Conservation (phyloP, 495 filamentous ascomycete species). For the Hypoxylon fuscum region DNA sequence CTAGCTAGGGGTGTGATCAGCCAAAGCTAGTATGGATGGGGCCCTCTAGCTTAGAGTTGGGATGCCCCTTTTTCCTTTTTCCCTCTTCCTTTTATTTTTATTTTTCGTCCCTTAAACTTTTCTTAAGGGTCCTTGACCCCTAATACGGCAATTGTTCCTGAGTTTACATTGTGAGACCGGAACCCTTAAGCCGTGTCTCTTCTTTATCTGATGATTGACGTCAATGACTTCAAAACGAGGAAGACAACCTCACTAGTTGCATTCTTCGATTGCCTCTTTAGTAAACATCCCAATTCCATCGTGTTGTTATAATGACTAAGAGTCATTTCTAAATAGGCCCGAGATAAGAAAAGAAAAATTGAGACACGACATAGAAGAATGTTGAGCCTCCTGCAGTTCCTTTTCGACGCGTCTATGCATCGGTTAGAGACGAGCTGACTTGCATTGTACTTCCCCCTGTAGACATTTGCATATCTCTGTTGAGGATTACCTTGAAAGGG, state of each 20-base stretch:
- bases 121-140: neutral
- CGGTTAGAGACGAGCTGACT: conserved; percentile 17
- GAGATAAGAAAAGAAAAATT: neutral
- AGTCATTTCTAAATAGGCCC: conserved; percentile 5
- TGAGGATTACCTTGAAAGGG: conserved; percentile 2
- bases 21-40: too few species aligned
- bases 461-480: conserved; percentile 16
- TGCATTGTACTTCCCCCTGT: conserved; percentile 18
- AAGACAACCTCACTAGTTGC: conserved; percentile 27
- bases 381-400: conserved; percentile 13
- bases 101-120: conserved; percentile 10
- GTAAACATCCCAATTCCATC: conserved; percentile 8
- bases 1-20: too few species aligned
- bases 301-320: conserved; percentile 13
- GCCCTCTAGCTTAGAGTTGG: neutral
- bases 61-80: neutral
- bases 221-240: conserved; percentile 27
- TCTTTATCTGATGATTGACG: conserved; percentile 33
- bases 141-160: conserved; percentile 1
- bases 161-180: conserved; percentile 28
- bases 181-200: conserved; percentile 27
- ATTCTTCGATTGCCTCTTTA: conserved; percentile 24
- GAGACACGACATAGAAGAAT: neutral
- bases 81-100: conserved; percentile 4
- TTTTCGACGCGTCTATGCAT: conserved; percentile 10